Conservation (phyloP, 306 rosid genomes). For the Rubus parviflorus region DNA sequence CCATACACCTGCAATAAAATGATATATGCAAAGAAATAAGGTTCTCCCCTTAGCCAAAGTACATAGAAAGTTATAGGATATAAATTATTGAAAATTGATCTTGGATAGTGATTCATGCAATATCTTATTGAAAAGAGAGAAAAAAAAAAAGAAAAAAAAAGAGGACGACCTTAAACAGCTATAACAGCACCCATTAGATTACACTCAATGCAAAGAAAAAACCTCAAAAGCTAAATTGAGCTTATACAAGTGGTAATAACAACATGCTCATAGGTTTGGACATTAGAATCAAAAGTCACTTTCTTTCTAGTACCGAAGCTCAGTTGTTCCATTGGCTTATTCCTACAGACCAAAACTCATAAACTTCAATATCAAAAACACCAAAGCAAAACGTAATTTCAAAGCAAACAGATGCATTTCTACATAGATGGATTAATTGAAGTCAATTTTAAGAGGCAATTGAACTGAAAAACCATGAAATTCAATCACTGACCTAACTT, state of each 20-base stretch:
- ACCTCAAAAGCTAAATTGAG: not conserved
- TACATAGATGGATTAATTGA: not conserved
- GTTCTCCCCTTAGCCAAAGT: not conserved
- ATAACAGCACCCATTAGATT: not conserved
- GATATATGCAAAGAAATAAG: not conserved
- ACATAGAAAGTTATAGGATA: not conserved
- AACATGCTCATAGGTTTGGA: constrained; percentile 67
- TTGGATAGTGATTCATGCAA: not conserved
- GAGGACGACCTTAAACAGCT: not conserved
- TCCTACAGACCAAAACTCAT: constrained; percentile 41
- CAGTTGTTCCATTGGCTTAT: constrained; percentile 47
- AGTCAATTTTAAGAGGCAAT: not conserved
- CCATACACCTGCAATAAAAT: constrained; percentile 78
- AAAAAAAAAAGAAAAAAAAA: not conserved
- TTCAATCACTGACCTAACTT: constrained; percentile 43
- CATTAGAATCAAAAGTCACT: constrained; percentile 80
- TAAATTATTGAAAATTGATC: not conserved
- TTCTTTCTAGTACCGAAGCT: constrained; percentile 56
- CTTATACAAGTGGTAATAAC: not conserved
- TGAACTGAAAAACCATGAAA: no score
- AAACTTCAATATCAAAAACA: constrained; percentile 4
- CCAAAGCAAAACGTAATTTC: not conserved
- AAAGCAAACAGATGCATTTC: not conserved
- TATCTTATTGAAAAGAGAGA: not conserved
- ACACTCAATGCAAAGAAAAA: not conserved